phyloP scores from a whole-genome alignment of 1,284 basidiomycete species.

The Ceratobasidium sp. region DNA sequence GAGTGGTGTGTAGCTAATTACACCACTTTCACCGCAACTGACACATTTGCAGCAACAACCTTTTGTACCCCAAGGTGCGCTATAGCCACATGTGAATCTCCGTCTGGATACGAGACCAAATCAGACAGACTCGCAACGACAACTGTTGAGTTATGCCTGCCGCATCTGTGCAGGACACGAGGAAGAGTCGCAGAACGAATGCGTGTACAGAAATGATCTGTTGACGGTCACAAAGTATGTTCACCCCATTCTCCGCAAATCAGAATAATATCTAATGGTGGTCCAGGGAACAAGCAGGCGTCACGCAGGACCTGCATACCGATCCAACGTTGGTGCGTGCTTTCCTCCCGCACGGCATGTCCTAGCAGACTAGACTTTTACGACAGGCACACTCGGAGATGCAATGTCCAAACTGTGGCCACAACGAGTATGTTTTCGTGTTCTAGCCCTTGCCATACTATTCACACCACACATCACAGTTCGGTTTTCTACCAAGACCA shows the following conservation, averaged over 20 bases:
- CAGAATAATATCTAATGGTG: background rate
- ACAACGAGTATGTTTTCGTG: slow-evolving; percentile 68
- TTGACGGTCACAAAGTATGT: slow-evolving; percentile 87
- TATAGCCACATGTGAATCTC: background rate
- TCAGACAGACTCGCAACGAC: slow-evolving; percentile 86
- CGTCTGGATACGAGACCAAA: background rate
- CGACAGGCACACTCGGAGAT: slow-evolving; percentile 65
- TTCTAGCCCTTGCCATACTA: slow-evolving; percentile 28
- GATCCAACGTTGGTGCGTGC: slow-evolving; percentile 83
- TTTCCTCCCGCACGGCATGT: background rate
- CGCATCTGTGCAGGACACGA: slow-evolving; percentile 86
- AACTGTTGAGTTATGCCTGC: slow-evolving; percentile 91
- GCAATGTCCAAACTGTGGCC: slow-evolving; percentile 69
- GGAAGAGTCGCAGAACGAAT: slow-evolving; percentile 85
- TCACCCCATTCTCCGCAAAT: background rate
- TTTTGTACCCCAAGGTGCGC: slow-evolving; percentile 78
- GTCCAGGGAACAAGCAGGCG: slow-evolving; percentile 83
- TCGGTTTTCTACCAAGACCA: slow-evolving; percentile 94
- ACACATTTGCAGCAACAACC: slow-evolving; percentile 72
- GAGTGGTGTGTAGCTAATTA: slow-evolving; percentile 43
- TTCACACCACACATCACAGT: slow-evolving; percentile 53
- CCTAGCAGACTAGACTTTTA: background rate
- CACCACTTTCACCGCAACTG: background rate
- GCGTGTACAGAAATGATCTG: slow-evolving; percentile 94
- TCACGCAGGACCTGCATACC: slow-evolving; percentile 87